These are phyloP conservation scores for Speleostelium caveatum DNA, from an alignment of 78 protist genomes.

Conservation along the genomic window DNA sequence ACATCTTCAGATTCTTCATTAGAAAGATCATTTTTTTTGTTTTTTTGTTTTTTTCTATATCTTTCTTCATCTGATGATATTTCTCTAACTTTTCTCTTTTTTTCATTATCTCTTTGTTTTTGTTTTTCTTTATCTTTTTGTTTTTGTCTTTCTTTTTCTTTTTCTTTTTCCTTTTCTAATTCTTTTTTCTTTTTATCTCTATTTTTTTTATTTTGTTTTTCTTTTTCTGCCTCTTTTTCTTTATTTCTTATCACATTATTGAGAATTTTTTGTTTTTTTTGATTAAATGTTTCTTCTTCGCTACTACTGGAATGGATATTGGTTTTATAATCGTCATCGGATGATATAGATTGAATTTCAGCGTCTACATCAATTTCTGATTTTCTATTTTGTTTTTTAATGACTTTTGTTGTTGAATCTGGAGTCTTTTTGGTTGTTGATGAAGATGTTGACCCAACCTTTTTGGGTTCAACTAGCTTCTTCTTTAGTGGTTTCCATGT, in stretches of 20 bases:
- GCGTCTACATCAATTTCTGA: not conserved
- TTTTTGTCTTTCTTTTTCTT: not conserved
- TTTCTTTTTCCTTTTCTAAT: not conserved
- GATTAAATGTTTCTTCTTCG: not conserved
- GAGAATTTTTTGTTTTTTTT: no score
- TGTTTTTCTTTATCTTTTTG: not conserved
- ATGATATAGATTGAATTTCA: no score
- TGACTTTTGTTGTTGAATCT: no score
- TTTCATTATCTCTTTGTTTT: not conserved
- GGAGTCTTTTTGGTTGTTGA: no score
- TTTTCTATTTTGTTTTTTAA: not conserved
- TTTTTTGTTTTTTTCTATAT: not conserved
- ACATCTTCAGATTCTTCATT: conserved; percentile 1
- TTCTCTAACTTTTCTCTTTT: not conserved
- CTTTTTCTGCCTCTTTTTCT: not conserved
- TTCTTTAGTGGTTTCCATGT: not conserved
- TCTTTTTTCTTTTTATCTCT: not conserved
- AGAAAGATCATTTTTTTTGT: not conserved
- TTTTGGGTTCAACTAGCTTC: not conserved
- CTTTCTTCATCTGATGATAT: not conserved
- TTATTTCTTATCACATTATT: not conserved
- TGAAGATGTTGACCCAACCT: no score
- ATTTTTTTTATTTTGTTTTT: not conserved
- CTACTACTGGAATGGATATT: not conserved
- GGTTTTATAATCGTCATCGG: not conserved